Evolutionary conservation across 2,329 filamentous ascomycete genomes (phyloP), one percentile per base, ranked within the genome.

Genomic region (Malbranchea zuffiana): DNA sequence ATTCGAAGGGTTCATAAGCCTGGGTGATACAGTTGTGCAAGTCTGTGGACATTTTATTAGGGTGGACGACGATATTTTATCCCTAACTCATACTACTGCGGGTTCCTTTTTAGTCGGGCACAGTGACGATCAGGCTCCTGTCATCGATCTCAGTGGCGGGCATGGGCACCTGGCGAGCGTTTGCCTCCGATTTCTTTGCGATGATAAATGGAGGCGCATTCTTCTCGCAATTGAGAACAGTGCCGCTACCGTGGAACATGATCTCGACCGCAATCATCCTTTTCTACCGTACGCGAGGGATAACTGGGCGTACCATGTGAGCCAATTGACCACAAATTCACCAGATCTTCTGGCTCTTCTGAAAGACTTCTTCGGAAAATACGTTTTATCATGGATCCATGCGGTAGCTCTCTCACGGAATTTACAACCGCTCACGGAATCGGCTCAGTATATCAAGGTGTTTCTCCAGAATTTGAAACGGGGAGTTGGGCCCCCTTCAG

Each of bases 321-420:
- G 31, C 15, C 23, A 23, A 8, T 30, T 26, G 5, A 13, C 23
- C 10, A 17, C 17, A 25, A 15, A 33, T 2, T 43, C 41, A 7
- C 18, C 27, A 11, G 12, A 32, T 11, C 34, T 44, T 5, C 32
- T 20, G 15, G 11, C 15, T 15, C 18, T 34, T 23, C 18, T 41
- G 11, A 25, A 31, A 16, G 29, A 32, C 7, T 44, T 44, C 20
- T 32, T 44, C 19, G 35, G 26, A 20, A 35, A 29, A 23, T 40
- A n/a, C 29, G 17, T 32, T 6, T 39, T 62, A 1, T 44, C 44
- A 2, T 64, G 61, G 61, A 57, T 63, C 5, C 41, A 52, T 12
- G 18, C 49, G 2, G 40, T 57, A 5, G 53, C 57, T 5, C 28
- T 30, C 8, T 35, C 37, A 1, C 43, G 43, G 1, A 35, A 52